Conservation (phyloP, 257 asterid species). For the Fraxinus cuspidata region DNA sequence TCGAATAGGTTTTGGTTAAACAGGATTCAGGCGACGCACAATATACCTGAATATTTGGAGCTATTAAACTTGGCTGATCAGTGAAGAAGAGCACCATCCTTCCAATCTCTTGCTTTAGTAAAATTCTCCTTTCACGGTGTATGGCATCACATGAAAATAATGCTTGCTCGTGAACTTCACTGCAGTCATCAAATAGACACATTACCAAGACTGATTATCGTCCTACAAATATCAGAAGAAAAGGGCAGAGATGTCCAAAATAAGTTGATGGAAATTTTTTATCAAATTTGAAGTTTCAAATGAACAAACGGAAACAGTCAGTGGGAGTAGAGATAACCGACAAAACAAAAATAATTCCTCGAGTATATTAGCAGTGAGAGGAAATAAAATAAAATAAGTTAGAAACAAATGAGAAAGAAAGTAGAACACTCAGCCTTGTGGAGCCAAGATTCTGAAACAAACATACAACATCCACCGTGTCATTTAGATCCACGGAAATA, state of each 20-base stretch:
- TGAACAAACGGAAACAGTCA: constrained; percentile 16
- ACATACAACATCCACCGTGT: not conserved
- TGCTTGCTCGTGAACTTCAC: constrained; percentile 98
- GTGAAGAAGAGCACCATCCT: constrained; percentile 96
- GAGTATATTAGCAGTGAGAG: not conserved
- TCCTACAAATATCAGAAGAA: constrained; percentile 27
- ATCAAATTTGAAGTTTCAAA: not conserved
- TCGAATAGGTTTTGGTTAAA: too few species aligned
- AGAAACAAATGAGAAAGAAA: not conserved
- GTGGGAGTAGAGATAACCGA: not conserved
- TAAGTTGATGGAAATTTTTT: not conserved
- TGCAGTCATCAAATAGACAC: constrained; percentile 39
- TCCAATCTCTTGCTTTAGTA: constrained; percentile 97
- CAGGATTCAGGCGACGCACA: constrained; percentile 1
- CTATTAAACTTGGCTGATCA: constrained; percentile 97
- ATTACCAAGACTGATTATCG: constrained; percentile 26
- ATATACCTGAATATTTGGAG: constrained; percentile 96
- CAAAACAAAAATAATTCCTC: not conserved
- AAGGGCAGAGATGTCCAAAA: constrained; percentile 17
- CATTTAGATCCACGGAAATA: not conserved
- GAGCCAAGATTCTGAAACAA: not conserved
- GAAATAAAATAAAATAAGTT: not conserved
- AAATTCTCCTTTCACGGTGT: constrained; percentile 87
- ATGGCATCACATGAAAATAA: constrained; percentile 76
- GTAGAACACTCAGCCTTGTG: not conserved